Percentiles rank a stretch among this genome's conserved stretches.
phyloP scores from a whole-genome alignment of 192 early-diverging fungal genomes.

The Gamsiella multidivaricata region DNA sequence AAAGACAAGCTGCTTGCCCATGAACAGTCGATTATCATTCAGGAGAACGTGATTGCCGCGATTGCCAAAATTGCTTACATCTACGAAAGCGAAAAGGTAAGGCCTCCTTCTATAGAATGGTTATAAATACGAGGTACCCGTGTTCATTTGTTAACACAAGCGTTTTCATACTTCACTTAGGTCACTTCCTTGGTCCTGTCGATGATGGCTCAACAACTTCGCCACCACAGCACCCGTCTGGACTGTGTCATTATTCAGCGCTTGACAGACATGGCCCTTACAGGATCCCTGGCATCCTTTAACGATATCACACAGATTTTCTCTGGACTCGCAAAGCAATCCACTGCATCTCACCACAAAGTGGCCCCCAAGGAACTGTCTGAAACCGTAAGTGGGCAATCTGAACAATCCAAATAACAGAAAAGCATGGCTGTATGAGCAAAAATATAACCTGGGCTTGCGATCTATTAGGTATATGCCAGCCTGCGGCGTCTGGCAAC shows the following conservation, averaged over 20 bases:
- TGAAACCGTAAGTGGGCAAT: conserved; percentile 37
- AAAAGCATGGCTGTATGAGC: no score
- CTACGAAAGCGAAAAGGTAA: conserved; percentile 65
- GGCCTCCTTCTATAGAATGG: not conserved
- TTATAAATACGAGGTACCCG: no score
- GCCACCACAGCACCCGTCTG: conserved; percentile 58
- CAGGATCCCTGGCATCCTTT: conserved; percentile 64
- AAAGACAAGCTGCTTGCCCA: conserved; percentile 13
- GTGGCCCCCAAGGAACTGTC: conserved; percentile 21
- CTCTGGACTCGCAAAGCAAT: conserved; percentile 56
- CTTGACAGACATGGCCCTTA: conserved; percentile 70
- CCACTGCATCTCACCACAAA: conserved; percentile 57
- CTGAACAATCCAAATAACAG: not conserved
- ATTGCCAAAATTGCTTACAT: conserved; percentile 63
- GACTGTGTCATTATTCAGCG: conserved; percentile 62
- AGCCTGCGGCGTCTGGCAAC: conserved; percentile 59
- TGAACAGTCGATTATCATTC: conserved; percentile 41
- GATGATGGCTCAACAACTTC: conserved; percentile 73
- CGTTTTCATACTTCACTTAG: conserved; percentile 26
- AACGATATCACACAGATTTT: conserved; percentile 66
- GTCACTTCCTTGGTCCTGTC: conserved; percentile 70
- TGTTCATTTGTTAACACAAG: not conserved
- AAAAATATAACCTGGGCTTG: no score
- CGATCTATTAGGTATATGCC: conserved; percentile 48
- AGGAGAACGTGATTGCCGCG: conserved; percentile 60